phyloP scores from a whole-genome alignment of 2,329 filamentous ascomycete species.

The Paraconiothyrium sp. region DNA sequence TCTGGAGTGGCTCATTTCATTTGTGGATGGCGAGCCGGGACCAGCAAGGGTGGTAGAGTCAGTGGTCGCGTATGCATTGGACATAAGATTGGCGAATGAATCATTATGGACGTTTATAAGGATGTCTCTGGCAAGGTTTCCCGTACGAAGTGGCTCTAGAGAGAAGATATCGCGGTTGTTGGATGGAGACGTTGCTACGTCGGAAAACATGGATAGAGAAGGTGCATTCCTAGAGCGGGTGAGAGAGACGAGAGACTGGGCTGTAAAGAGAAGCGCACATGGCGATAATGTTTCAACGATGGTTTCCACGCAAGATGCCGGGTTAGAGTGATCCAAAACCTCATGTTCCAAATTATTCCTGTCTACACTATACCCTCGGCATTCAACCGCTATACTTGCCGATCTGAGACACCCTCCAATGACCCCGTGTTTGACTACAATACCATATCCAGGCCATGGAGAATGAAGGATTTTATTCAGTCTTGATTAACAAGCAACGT shows the following conservation, averaged over 20 bases:
- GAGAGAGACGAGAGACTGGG: conserved; percentile 4
- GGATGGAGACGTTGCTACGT: not conserved
- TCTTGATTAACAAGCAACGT: no score
- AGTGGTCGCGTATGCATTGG: conserved; percentile 35
- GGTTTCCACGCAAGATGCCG: no score
- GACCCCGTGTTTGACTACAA: no score
- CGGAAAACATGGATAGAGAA: not conserved
- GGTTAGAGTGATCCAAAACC: no score
- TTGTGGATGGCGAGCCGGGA: conserved; percentile 5
- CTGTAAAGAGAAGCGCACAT: not conserved
- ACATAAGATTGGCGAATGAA: conserved; percentile 36
- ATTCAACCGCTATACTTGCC: no score
- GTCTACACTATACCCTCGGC: no score
- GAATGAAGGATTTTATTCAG: no score
- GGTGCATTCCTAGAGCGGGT: not conserved
- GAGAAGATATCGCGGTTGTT: not conserved
- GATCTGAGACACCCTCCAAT: no score
- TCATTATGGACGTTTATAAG: conserved; percentile 48
- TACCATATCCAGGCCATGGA: no score
- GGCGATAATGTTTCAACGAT: not conserved
- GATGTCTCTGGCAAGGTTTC: conserved; percentile 29
- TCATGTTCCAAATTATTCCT: no score
- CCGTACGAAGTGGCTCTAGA: conserved; percentile 12
- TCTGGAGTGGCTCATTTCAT: conserved; percentile 36
- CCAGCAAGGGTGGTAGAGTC: conserved; percentile 27